Percentiles rank a stretch among this genome's conserved stretches.
Evolutionary conservation across 805 yeast species (phyloP).

Genomic region (Yarrowia sp.): DNA sequence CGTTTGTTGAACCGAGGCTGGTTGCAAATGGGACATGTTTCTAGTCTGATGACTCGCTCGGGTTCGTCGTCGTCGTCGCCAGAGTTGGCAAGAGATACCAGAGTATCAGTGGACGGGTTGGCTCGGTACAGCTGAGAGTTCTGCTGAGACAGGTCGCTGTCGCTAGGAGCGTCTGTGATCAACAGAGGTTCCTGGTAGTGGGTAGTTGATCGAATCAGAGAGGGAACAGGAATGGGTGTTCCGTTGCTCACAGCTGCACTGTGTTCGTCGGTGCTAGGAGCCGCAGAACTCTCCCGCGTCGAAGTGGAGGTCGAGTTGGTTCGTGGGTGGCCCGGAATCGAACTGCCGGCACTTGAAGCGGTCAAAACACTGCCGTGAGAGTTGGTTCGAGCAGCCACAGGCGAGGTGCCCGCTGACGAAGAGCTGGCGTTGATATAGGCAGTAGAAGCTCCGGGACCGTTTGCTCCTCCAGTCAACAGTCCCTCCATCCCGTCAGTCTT

Average conservation of each 20-base stretch:
- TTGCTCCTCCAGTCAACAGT: neutral
- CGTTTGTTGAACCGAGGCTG: slow-evolving; percentile 61
- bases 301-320: neutral
- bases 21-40: slow-evolving; percentile 82
- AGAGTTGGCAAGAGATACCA: slow-evolving; percentile 21
- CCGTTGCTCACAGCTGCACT: neutral
- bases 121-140: neutral
- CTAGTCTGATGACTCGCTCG: slow-evolving; percentile 62
- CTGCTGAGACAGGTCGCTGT: neutral
- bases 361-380: slow-evolving; percentile 4
- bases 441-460: neutral
- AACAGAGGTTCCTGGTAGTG: slow-evolving; percentile 3
- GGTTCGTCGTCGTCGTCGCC: slow-evolving; percentile 41
- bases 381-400: slow-evolving; percentile 19
- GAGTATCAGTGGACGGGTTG: slow-evolving; percentile 23
- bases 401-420: neutral
- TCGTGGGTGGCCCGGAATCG: slow-evolving; percentile 8
- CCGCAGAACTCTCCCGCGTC: slow-evolving; percentile 10
- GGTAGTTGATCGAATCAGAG: slow-evolving; percentile 9
- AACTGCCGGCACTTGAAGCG: slow-evolving; percentile 7
- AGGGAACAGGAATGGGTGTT: slow-evolving; percentile 7
- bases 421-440: neutral
- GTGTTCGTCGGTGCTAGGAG: neutral
- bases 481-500: neutral
- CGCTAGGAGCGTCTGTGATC: neutral